A percentile compares a stretch with the other conserved stretches of the same genome.
Evolutionary conservation across 805 yeast species (phyloP).

Genomic region (Teunomyces lycoperdinae): DNA sequence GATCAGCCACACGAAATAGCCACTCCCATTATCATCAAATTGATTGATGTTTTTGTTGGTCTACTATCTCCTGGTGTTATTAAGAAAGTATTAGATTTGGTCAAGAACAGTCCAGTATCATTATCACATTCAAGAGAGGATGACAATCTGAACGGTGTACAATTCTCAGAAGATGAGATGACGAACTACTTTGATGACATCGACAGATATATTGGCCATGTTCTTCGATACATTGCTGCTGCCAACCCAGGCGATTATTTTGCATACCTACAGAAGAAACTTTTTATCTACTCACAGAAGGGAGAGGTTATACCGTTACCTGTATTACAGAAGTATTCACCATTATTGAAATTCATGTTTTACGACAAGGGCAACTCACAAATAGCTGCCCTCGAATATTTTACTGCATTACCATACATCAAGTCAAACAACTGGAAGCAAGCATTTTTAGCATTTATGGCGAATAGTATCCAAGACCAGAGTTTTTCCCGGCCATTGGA

Average conservation of each 20-base stretch:
- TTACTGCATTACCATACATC: slow-evolving; percentile 24
- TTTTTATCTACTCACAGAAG: slow-evolving; percentile 22
- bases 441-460: slow-evolving; percentile 29
- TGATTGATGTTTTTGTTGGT: slow-evolving; percentile 29
- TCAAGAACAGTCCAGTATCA: slow-evolving; percentile 6
- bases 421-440: slow-evolving; percentile 36
- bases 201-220: slow-evolving; percentile 29
- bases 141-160: slow-evolving; percentile 1
- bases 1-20: slow-evolving; percentile 27
- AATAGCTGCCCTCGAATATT: slow-evolving; percentile 19
- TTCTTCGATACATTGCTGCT: slow-evolving; percentile 34
- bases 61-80: slow-evolving; percentile 30
- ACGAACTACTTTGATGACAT: slow-evolving; percentile 22
- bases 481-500: slow-evolving; percentile 36
- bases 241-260: slow-evolving; percentile 35
- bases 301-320: slow-evolving; percentile 27
- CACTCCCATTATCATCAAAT: slow-evolving; percentile 13
- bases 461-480: slow-evolving; percentile 33
- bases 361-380: slow-evolving; percentile 24
- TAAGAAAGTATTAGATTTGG: slow-evolving; percentile 24
- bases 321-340: slow-evolving; percentile 29
- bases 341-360: slow-evolving; percentile 32
- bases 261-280: slow-evolving; percentile 20
- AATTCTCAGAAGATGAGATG: slow-evolving; percentile 4
- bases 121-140: neutral